These are phyloP conservation scores for Emergomyces pasteurianus DNA, from an alignment of 2,329 filamentous ascomycete species.

Conservation along the genomic window DNA sequence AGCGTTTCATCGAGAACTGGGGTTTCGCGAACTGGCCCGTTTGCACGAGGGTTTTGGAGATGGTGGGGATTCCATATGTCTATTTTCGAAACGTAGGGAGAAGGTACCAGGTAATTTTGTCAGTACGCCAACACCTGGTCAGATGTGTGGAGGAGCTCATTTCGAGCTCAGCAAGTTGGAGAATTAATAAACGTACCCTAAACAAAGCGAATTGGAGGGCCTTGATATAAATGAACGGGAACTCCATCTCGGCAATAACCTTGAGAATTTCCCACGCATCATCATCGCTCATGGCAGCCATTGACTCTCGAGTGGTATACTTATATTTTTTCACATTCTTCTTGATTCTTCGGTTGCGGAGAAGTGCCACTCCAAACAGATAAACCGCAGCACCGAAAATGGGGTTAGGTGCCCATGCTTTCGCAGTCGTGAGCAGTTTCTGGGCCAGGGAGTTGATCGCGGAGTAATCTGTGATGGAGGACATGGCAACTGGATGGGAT, in stretches of 20 bases:
- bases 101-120: neutral
- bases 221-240: constrained; percentile 41
- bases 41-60: constrained; percentile 33
- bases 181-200: constrained; percentile 28
- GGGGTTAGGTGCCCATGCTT: neutral
- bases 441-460: neutral
- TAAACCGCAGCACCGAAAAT: constrained; percentile 15
- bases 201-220: constrained; percentile 49
- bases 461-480: neutral
- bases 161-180: neutral
- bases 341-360: constrained; percentile 30
- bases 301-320: constrained; percentile 34
- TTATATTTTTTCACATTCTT: constrained; percentile 31
- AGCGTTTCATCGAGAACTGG: constrained; percentile 35
- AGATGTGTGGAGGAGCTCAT: neutral
- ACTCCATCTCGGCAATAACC: constrained; percentile 40
- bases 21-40: constrained; percentile 33
- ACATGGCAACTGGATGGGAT: neutral
- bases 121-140: neutral
- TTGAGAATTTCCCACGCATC: constrained; percentile 42
- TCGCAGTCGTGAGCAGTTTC: neutral
- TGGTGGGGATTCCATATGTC: constrained; percentile 46
- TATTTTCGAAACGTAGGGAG: constrained; percentile 11
- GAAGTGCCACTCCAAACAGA: constrained; percentile 19
- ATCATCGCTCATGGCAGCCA: constrained; percentile 42